Evolutionary conservation across 1,284 basidiomycete genomes (phyloP).

Genomic region (Veloboletus limbatus): DNA sequence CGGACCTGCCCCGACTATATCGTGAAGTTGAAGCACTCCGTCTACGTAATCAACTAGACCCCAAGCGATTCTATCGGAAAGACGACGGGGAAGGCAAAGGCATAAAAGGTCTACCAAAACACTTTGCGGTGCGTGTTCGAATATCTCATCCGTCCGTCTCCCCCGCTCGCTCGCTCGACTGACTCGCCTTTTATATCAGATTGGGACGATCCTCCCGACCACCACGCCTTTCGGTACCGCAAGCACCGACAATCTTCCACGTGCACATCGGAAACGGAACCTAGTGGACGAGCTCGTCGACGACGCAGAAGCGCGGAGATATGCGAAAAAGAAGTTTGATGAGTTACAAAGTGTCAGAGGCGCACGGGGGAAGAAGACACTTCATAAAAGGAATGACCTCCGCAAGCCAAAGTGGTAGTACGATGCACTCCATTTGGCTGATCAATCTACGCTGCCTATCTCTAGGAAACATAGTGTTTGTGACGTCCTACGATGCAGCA

Average conservation of each 20-base stretch:
- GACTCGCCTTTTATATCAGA: constrained; percentile 44
- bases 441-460: constrained; percentile 10
- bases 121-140: constrained; percentile 70
- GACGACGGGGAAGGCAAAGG: constrained; percentile 83
- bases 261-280: constrained; percentile 70
- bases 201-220: constrained; percentile 84
- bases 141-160: constrained; percentile 4
- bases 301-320: constrained; percentile 82
- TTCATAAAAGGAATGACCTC: constrained; percentile 62
- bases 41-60: constrained; percentile 90
- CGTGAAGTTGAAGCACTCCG: constrained; percentile 93
- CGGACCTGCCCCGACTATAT: constrained; percentile 79
- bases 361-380: constrained; percentile 72
- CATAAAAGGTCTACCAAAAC: constrained; percentile 83
- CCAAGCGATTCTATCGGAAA: constrained; percentile 91
- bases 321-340: constrained; percentile 92
- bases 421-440: constrained; percentile 15
- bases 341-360: constrained; percentile 76
- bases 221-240: constrained; percentile 73
- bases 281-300: constrained; percentile 88
- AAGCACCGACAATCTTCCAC: constrained; percentile 67
- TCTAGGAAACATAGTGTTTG: constrained; percentile 1
- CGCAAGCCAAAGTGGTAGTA: constrained; percentile 68
- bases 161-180: not conserved
- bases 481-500: not conserved